phyloP scores from a whole-genome alignment of 176 grass and related monocot genomes.

The Puya raimondii region DNA sequence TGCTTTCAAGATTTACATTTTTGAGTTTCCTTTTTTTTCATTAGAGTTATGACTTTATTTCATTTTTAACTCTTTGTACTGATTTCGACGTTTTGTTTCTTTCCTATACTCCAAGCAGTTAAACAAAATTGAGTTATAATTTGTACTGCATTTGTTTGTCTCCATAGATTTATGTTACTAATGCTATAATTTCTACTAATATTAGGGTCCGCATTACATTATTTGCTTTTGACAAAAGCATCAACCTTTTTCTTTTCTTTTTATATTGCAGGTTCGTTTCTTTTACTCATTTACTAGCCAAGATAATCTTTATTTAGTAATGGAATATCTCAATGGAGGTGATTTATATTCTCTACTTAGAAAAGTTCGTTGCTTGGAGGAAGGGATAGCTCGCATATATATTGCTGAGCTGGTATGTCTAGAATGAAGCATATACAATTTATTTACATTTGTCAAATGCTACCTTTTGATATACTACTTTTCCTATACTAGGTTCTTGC shows the following conservation, averaged over 20 bases:
- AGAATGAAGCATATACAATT: neutral
- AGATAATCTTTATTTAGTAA: constrained; percentile 44
- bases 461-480: neutral
- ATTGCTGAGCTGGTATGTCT: constrained; percentile 34
- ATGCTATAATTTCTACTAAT: neutral
- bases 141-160: neutral
- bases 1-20: too few relatives aligned
- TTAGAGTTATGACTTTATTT: too few relatives aligned
- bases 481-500: constrained; percentile 35
- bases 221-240: neutral
- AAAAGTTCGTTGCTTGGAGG: constrained; percentile 40
- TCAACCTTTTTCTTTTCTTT: neutral
- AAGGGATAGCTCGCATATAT: constrained; percentile 35
- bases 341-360: constrained; percentile 45
- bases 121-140: neutral
- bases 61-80: neutral
- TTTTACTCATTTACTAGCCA: constrained; percentile 40
- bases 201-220: neutral
- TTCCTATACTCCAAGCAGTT: neutral
- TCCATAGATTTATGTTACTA: neutral
- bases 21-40: too few relatives aligned
- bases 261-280: constrained; percentile 38
- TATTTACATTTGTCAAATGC: neutral
- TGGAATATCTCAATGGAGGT: constrained; percentile 47
- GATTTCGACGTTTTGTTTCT: neutral